phyloP scores from a whole-genome alignment of 1,284 basidiomycete genomes.

The Ceratobasidium sp. region DNA sequence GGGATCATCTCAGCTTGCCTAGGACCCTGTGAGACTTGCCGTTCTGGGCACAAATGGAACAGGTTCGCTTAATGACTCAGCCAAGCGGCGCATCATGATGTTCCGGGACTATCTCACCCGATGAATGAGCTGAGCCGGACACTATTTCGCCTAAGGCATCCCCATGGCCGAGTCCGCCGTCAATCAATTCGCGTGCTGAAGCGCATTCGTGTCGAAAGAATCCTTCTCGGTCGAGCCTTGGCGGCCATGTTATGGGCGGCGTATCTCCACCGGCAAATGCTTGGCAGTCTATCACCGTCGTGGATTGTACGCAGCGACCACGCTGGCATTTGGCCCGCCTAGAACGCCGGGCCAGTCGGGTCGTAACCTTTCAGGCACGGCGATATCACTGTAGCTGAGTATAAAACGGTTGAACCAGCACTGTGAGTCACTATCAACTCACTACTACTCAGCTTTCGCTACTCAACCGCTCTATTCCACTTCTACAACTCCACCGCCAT shows the following conservation, averaged over 20 bases:
- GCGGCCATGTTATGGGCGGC: not conserved
- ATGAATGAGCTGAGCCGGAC: not conserved
- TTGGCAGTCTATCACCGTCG: too few relatives aligned
- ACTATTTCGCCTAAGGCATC: not conserved
- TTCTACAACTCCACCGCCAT: not conserved
- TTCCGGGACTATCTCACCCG: not conserved
- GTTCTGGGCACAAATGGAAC: not conserved
- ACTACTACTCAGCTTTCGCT: not conserved
- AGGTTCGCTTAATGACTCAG: not conserved
- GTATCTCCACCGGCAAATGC: too few relatives aligned
- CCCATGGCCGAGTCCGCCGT: not conserved
- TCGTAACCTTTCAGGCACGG: not conserved
- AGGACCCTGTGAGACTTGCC: not conserved
- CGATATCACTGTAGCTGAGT: not conserved
- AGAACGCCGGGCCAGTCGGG: not conserved
- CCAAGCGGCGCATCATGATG: constrained; percentile 1
- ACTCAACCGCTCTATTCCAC: not conserved
- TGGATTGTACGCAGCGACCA: not conserved
- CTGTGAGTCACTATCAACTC: not conserved
- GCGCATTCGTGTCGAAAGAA: not conserved
- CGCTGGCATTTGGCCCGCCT: not conserved
- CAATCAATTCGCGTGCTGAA: not conserved
- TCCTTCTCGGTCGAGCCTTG: not conserved
- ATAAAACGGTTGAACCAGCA: not conserved
- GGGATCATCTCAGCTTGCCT: not conserved